These are phyloP conservation scores for Diatrype stigma DNA, from an alignment of 2,329 filamentous ascomycete species.

Conservation along the genomic window DNA sequence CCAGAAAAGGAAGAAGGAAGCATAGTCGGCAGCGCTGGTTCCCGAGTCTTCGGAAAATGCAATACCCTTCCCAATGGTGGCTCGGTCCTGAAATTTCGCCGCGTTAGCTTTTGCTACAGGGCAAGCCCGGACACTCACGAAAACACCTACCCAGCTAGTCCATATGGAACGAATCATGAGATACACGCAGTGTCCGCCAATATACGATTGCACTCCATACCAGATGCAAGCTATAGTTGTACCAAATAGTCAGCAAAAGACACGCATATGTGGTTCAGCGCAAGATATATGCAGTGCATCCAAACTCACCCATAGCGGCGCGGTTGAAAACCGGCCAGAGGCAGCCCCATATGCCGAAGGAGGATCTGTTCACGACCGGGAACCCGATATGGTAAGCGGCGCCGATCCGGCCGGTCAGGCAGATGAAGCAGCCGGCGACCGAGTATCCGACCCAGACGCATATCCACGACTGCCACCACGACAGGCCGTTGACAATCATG, in stretches of 20 bases:
- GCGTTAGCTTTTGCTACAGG: constrained; percentile 2
- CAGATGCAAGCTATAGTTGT: constrained; percentile 63
- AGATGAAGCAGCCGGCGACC: constrained; percentile 72
- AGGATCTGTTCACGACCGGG: constrained; percentile 71
- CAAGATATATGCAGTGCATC: neutral
- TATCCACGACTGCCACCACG: constrained; percentile 91
- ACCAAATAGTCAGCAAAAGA: constrained; percentile 4
- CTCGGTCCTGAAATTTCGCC: constrained; percentile 33
- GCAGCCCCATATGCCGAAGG: constrained; percentile 85
- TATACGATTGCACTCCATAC: constrained; percentile 84
- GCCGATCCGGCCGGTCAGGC: constrained; percentile 75
- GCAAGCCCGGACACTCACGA: neutral
- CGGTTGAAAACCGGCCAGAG: constrained; percentile 88
- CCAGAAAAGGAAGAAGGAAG: constrained; percentile 88
- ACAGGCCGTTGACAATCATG: constrained; percentile 72
- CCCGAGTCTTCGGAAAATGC: constrained; percentile 59
- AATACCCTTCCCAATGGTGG: constrained; percentile 56
- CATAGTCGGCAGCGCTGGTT: constrained; percentile 70
- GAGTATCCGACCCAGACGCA: constrained; percentile 84
- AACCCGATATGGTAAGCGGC: constrained; percentile 87
- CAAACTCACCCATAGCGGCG: constrained; percentile 63
- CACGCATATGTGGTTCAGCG: neutral
- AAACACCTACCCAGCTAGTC: constrained; percentile 54
- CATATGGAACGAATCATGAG: constrained; percentile 87
- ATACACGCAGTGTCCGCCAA: constrained; percentile 79